A percentile compares a stretch with the other conserved stretches of the same genome.
These are phyloP conservation scores for Cryptococcus sp. DNA, from an alignment of 1,284 basidiomycete genomes.

Conservation along the genomic window DNA sequence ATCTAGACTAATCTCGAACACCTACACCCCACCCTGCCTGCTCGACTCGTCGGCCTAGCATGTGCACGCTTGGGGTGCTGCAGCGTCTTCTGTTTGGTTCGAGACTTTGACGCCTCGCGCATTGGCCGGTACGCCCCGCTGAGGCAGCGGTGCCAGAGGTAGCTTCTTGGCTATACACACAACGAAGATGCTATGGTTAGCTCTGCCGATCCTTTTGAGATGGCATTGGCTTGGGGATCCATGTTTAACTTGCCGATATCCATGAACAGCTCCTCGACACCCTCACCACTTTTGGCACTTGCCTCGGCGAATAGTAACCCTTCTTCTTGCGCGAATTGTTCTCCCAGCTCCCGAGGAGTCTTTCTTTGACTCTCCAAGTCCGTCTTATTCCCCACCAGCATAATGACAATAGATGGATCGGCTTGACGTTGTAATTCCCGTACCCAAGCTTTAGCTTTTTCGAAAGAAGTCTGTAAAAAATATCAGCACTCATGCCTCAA, in stretches of 20 bases:
- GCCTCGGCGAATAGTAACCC: constrained; percentile 95
- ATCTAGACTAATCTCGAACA: too few relatives aligned
- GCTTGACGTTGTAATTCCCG: constrained; percentile 95
- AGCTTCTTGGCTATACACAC: constrained; percentile 42
- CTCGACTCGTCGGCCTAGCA: constrained; percentile 17
- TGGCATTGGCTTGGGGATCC: neutral
- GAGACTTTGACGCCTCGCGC: constrained; percentile 42
- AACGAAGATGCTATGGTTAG: neutral
- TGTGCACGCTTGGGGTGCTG: constrained; percentile 32
- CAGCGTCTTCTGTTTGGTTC: constrained; percentile 19
- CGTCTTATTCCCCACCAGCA: constrained; percentile 92
- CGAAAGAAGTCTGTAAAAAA: constrained; percentile 62
- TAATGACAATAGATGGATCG: constrained; percentile 93
- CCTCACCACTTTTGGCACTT: constrained; percentile 89
- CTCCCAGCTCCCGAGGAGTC: constrained; percentile 76
- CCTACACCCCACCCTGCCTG: too few relatives aligned
- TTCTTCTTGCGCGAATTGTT: constrained; percentile 93
- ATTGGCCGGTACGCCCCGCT: constrained; percentile 17
- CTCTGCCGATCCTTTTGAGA: neutral
- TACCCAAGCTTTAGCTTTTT: constrained; percentile 97
- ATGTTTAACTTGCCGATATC: constrained; percentile 59
- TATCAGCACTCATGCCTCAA: neutral
- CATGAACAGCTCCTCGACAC: constrained; percentile 84
- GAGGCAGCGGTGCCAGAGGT: constrained; percentile 39
- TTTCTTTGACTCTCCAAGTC: constrained; percentile 76